Conservation (phyloP, 2,329 filamentous ascomycete species). For the Chaetothyriales sp. region DNA sequence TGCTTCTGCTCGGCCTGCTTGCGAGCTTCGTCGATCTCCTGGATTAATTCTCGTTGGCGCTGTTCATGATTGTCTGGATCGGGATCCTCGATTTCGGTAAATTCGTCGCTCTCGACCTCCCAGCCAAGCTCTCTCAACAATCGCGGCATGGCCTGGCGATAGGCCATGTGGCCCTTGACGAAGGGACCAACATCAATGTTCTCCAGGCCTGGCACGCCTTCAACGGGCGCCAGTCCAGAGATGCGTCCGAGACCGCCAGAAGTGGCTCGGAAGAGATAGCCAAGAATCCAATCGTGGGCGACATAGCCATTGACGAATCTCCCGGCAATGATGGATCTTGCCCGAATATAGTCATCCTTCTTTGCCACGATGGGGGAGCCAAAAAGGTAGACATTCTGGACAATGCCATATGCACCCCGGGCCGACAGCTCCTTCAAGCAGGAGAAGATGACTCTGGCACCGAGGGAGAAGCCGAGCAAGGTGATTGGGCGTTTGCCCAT, state of each 20-base stretch:
- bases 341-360: conserved; percentile 72
- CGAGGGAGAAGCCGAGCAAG: conserved; percentile 86
- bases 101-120: conserved; percentile 84
- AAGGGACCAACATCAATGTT: conserved; percentile 77
- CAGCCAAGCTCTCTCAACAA: conserved; percentile 80
- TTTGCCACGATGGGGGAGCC: conserved; percentile 86
- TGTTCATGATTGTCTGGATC: conserved; percentile 86
- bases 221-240: conserved; percentile 66
- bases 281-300: conserved; percentile 91
- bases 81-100: conserved; percentile 90
- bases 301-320: conserved; percentile 91
- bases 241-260: conserved; percentile 81
- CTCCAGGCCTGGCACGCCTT: conserved; percentile 66
- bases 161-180: conserved; percentile 91
- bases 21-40: conserved; percentile 88
- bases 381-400: conserved; percentile 93
- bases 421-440: conserved; percentile 76
- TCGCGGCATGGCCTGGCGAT: conserved; percentile 80
- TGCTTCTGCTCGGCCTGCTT: conserved; percentile 61
- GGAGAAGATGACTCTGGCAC: conserved; percentile 81
- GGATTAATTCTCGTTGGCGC: conserved; percentile 83
- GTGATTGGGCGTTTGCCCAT: conserved; percentile 84
- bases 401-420: conserved; percentile 68
- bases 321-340: conserved; percentile 73
- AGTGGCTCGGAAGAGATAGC: conserved; percentile 88